A percentile compares a stretch with the other conserved stretches of the same genome.
These are phyloP conservation scores for Crithidia brevicula DNA, from an alignment of 208 protist species.

Conservation along the genomic window DNA sequence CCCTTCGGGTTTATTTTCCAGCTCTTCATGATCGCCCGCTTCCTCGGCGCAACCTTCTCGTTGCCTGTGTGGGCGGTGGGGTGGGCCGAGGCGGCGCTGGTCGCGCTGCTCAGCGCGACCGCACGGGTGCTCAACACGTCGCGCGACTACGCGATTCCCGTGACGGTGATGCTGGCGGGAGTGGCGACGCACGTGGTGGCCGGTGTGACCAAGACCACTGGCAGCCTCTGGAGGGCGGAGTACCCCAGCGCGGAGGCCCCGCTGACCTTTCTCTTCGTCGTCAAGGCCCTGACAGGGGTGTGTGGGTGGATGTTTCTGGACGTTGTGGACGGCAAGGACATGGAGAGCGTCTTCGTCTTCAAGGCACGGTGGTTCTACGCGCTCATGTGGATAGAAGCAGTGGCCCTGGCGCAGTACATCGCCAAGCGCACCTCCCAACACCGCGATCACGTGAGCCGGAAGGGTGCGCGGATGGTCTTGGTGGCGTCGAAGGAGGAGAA, in stretches of 20 bases:
- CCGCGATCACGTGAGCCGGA: not conserved
- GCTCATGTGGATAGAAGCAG: slow-evolving; percentile 25
- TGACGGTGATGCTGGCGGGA: slow-evolving; percentile 25
- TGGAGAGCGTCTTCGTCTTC: slow-evolving; percentile 26
- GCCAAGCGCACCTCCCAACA: not conserved
- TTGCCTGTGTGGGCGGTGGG: slow-evolving; percentile 21
- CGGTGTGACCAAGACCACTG: slow-evolving; percentile 4
- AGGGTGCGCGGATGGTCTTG: not conserved
- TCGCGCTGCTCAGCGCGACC: slow-evolving; percentile 18
- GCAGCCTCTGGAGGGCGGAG: slow-evolving; percentile 18
- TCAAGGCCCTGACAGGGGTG: slow-evolving; percentile 11
- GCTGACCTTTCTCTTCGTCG: slow-evolving; percentile 19
- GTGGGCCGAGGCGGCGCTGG: slow-evolving; percentile 19
- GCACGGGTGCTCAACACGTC: slow-evolving; percentile 19
- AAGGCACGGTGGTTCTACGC: slow-evolving; percentile 19
- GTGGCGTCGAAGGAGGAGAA: not conserved
- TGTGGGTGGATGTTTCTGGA: slow-evolving; percentile 20
- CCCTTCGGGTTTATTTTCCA: slow-evolving; percentile 57
- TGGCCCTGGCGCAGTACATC: slow-evolving; percentile 28
- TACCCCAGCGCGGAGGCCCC: not conserved
- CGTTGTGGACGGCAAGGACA: slow-evolving; percentile 16
- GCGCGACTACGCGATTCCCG: slow-evolving; percentile 29
- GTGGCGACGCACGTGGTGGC: slow-evolving; percentile 21
- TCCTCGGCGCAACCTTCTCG: slow-evolving; percentile 38
- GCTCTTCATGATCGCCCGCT: slow-evolving; percentile 40